phyloP scores from a whole-genome alignment of 805 yeast genomes.

The Wickerhamomyces tratensis region DNA sequence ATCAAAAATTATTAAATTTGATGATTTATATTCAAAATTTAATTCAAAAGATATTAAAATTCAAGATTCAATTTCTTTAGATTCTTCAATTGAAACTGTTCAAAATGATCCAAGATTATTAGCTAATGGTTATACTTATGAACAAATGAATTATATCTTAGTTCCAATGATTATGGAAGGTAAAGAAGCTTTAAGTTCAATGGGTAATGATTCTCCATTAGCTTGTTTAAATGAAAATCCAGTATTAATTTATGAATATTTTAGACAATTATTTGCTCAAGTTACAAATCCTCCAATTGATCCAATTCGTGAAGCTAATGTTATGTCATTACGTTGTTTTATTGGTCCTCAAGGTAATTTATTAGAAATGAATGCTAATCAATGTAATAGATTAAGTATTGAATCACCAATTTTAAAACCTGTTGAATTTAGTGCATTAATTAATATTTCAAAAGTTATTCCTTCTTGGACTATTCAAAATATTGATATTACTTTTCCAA shows the following conservation, averaged over 20 bases:
- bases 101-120: conserved; percentile 76
- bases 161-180: conserved; percentile 92
- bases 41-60: conserved; percentile 9
- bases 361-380: conserved; percentile 84
- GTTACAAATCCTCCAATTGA: conserved; percentile 99
- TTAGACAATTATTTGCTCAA: conserved; percentile 94
- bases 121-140: conserved; percentile 92
- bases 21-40: conserved; percentile 60
- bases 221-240: conserved; percentile 96
- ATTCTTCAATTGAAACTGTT: conserved; percentile 31
- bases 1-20: conserved; percentile 75
- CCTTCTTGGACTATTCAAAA: conserved; percentile 80
- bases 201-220: conserved; percentile 96
- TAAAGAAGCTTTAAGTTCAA: conserved; percentile 92
- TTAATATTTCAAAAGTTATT: conserved; percentile 60
- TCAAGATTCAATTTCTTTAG: conserved; percentile 12
- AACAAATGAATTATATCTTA: conserved; percentile 72
- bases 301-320: conserved; percentile 93
- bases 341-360: conserved; percentile 98
- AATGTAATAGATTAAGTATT: conserved; percentile 81
- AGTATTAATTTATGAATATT: conserved; percentile 81
- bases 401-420: conserved; percentile 75
- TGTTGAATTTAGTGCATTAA: conserved; percentile 66
- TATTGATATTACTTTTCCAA: conserved; percentile 84
- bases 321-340: conserved; percentile 94